These are phyloP conservation scores for Aegilops longissima DNA, from an alignment of 176 grass and related monocot species.

Conservation along the genomic window DNA sequence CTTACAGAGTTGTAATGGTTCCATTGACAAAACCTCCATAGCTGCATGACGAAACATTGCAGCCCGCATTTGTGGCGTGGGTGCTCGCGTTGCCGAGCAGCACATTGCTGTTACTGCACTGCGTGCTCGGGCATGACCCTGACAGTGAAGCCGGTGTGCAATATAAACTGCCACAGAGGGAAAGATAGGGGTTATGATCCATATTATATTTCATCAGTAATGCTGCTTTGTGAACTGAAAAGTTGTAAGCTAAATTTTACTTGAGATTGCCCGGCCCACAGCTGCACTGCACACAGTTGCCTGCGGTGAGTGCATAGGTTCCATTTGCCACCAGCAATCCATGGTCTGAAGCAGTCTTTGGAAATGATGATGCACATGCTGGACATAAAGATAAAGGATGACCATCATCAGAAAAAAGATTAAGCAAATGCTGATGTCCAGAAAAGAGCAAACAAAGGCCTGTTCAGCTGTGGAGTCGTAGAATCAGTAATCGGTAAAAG, in stretches of 20 bases:
- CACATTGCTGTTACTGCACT: constrained; percentile 76
- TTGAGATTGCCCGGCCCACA: constrained; percentile 84
- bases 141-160: constrained; percentile 73
- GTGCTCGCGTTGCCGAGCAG: constrained; percentile 73
- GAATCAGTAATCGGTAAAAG: not conserved
- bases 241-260: constrained; percentile 30
- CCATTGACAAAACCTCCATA: constrained; percentile 92
- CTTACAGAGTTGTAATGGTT: constrained; percentile 72
- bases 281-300: constrained; percentile 86
- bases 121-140: constrained; percentile 81
- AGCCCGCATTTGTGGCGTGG: constrained; percentile 61
- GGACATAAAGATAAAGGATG: not conserved
- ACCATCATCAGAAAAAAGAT: constrained; percentile 1
- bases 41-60: constrained; percentile 81
- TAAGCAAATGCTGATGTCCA: not conserved
- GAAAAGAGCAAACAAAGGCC: not conserved
- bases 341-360: constrained; percentile 67
- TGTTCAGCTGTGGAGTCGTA: not conserved
- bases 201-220: constrained; percentile 9
- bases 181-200: not conserved
- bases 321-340: constrained; percentile 89
- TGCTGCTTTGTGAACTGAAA: not conserved
- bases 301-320: constrained; percentile 71
- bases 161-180: constrained; percentile 62
- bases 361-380: constrained; percentile 87